phyloP scores from a whole-genome alignment of 1,284 basidiomycete genomes.

The Inonotus obliquus region DNA sequence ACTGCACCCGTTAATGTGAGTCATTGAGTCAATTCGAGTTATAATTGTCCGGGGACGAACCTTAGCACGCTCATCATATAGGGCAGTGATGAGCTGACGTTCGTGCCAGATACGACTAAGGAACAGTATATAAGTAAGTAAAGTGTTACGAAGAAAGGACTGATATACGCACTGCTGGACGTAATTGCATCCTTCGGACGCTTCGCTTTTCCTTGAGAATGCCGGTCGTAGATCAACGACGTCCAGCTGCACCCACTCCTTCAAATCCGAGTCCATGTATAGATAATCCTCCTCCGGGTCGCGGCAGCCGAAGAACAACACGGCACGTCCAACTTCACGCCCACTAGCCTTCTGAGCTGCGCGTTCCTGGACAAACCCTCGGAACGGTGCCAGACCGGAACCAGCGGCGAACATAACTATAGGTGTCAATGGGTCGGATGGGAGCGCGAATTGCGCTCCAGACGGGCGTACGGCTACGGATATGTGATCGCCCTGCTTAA shows the following conservation, averaged over 20 bases:
- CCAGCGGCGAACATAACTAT: conserved; percentile 49
- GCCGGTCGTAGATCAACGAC: conserved; percentile 47
- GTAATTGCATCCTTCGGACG: conserved; percentile 42
- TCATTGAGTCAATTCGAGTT: background rate
- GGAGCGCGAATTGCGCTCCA: conserved; percentile 42
- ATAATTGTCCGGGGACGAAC: conserved; percentile 9
- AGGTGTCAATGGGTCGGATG: conserved; percentile 37
- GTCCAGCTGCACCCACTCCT: conserved; percentile 39
- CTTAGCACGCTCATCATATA: conserved; percentile 34
- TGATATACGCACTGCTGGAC: conserved; percentile 41
- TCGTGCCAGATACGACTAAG: conserved; percentile 46
- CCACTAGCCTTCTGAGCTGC: conserved; percentile 44
- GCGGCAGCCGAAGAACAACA: conserved; percentile 49
- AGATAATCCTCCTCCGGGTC: conserved; percentile 40
- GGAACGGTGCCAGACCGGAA: conserved; percentile 48
- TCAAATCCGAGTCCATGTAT: conserved; percentile 35
- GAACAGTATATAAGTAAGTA: background rate
- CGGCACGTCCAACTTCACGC: conserved; percentile 36
- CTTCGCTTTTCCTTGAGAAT: conserved; percentile 37
- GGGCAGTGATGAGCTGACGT: conserved; percentile 31
- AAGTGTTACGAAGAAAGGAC: background rate
- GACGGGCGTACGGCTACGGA: conserved; percentile 43
- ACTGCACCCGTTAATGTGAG: conserved; percentile 25
- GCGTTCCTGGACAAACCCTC: conserved; percentile 50
- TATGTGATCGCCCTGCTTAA: conserved; percentile 39